Evolutionary conservation across 1,139 yeast species (phyloP), one percentile per base, ranked within the genome.

Genomic region (Geotrichum klebahnii): DNA sequence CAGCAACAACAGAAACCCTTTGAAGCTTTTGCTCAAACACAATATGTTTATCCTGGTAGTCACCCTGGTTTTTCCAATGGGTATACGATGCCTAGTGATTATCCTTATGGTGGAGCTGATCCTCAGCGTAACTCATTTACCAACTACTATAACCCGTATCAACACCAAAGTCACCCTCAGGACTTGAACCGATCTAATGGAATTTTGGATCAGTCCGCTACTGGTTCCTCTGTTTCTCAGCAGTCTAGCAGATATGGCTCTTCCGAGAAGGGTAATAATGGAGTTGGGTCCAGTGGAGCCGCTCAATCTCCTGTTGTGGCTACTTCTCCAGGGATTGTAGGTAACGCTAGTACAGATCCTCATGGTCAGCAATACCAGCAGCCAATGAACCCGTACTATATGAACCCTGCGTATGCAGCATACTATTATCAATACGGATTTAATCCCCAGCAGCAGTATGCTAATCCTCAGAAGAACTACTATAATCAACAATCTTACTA

Each of bases 331-430:
- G 57, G 57, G 8, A 39, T 54, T 34, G 23, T 35, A 4, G 32
- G 32, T 26, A 10, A 10, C 10, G 52, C 57, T 28, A 51, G 56
- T 28, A 57, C 59, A 22, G 55, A 56, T 36, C 58, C 59, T 34
- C 59, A 55, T 28, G 48, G 50, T 23, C 51, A 51, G 44, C 57
- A 56, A 41, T 59, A 57, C 47, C 60, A 57, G 47, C 59, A 60
- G 33, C 56, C 56, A 29, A 54, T 58, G 54, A 57, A 55, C 49
- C 64, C 63, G 10, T 61, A 62, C 55, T 62, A 59, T 56, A 55
- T 56, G 61, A 56, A 55, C 54, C 66, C 65, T 19, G 63, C 63
- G 26, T 61, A 63, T 48, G 65, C 65, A 33, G 60, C 59, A 48
- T 63, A 62, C 55, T 62, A 63, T 53, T 65, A 62, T 57, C 56